Evolutionary conservation across 2,329 filamentous ascomycete species (phyloP).

Genomic region (Alternaria sp.): DNA sequence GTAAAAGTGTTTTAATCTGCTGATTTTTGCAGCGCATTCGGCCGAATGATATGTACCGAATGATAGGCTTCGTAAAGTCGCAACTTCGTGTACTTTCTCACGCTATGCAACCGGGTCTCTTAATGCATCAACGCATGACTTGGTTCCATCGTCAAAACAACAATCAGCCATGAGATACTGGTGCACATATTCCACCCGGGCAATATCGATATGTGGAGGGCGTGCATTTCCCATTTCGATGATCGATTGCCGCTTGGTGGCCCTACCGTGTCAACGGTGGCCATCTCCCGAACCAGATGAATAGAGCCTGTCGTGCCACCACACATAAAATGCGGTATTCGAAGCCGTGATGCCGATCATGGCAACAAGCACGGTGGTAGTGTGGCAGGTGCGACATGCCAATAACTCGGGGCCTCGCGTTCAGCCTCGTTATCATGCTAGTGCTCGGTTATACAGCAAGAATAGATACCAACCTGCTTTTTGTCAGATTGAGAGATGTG

Average conservation of each 20-base stretch:
- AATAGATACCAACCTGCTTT: not conserved
- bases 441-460: not conserved
- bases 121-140: not conserved
- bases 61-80: not conserved
- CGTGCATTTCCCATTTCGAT: not conserved
- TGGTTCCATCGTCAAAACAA: not conserved
- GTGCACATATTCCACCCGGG: not conserved
- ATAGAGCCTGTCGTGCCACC: not conserved
- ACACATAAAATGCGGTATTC: not conserved
- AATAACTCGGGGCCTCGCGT: not conserved
- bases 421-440: not conserved
- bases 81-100: not conserved
- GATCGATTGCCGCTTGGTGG: not conserved
- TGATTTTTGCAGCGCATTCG: not conserved
- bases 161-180: not conserved
- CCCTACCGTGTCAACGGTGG: not conserved
- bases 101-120: not conserved
- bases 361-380: not conserved
- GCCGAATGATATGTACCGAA: not conserved
- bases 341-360: conserved; percentile 1
- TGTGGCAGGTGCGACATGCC: not conserved
- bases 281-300: not conserved
- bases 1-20: not conserved
- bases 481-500: not conserved
- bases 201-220: not conserved